These are phyloP conservation scores for Ogataea nitratoaversa DNA, from an alignment of 805 yeast species.

Conservation along the genomic window DNA sequence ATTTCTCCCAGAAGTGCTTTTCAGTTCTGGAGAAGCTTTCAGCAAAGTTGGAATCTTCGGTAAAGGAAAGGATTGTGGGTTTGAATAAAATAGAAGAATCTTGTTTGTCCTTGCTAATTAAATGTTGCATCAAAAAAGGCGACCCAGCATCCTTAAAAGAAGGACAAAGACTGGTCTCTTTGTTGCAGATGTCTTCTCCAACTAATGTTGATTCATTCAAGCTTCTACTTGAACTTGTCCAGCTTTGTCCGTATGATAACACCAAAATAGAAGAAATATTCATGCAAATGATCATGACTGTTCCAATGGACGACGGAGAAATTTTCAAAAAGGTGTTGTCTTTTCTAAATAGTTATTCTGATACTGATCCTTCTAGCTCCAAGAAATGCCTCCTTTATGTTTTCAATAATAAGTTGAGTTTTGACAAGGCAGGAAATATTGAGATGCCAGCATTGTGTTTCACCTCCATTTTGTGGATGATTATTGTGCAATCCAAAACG, in stretches of 20 bases:
- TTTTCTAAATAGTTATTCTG: conserved; percentile 15
- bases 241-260: conserved; percentile 6
- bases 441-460: conserved; percentile 10
- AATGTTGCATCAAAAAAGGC: conserved; percentile 26
- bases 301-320: conserved; percentile 17
- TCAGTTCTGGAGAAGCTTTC: conserved; percentile 15
- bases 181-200: conserved; percentile 26
- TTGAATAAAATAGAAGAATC: conserved; percentile 20
- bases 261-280: conserved; percentile 26
- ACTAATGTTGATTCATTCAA: conserved; percentile 30
- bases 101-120: conserved; percentile 23
- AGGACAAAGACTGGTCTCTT: conserved; percentile 20
- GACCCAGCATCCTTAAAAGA: conserved; percentile 7
- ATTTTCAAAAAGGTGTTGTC: conserved; percentile 10
- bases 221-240: conserved; percentile 23
- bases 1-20: conserved; percentile 13
- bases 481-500: conserved; percentile 16
- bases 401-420: conserved; percentile 27
- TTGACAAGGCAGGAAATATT: conserved; percentile 1
- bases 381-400: conserved; percentile 33
- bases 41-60: not conserved
- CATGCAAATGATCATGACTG: conserved; percentile 34
- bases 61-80: conserved; percentile 5
- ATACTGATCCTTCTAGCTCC: conserved; percentile 23
- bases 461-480: conserved; percentile 21